Conservation (phyloP, 352 stramenopile species). For the Phytophthora europaea region DNA sequence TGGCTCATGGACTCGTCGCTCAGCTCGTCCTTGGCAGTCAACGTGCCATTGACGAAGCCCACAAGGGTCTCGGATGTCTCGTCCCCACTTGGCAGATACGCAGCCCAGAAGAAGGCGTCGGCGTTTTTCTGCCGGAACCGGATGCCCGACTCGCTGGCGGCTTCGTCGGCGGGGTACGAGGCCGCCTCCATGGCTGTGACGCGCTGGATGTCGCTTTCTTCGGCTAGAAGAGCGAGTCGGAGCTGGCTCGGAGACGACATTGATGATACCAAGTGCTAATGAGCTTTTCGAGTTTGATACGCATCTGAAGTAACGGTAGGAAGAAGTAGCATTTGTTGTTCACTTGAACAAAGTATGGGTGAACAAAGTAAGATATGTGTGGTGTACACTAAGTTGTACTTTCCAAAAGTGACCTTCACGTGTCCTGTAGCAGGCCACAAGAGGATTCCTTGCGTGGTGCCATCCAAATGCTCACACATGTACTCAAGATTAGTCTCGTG, state of each 20-base stretch:
- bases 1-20: constrained; percentile 76
- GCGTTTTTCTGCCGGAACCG: constrained; percentile 89
- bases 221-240: constrained; percentile 22
- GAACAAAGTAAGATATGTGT: not conserved
- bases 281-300: not conserved
- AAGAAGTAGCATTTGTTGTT: not conserved
- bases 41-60: constrained; percentile 92
- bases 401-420: too few relatives aligned
- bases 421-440: not conserved
- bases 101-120: constrained; percentile 69
- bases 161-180: constrained; percentile 90
- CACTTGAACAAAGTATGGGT: not conserved
- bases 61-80: constrained; percentile 53
- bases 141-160: constrained; percentile 80
- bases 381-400: not conserved
- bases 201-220: constrained; percentile 49
- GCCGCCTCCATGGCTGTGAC: constrained; percentile 61
- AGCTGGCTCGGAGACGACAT: constrained; percentile 21
- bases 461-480: too few relatives aligned
- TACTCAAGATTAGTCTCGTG: too few relatives aligned
- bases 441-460: not conserved
- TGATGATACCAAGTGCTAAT: constrained; percentile 14
- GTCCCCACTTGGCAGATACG: constrained; percentile 35
- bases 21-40: constrained; percentile 63
- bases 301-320: not conserved